phyloP scores from a whole-genome alignment of 1,284 basidiomycete genomes.

The Dichomitus squalens region DNA sequence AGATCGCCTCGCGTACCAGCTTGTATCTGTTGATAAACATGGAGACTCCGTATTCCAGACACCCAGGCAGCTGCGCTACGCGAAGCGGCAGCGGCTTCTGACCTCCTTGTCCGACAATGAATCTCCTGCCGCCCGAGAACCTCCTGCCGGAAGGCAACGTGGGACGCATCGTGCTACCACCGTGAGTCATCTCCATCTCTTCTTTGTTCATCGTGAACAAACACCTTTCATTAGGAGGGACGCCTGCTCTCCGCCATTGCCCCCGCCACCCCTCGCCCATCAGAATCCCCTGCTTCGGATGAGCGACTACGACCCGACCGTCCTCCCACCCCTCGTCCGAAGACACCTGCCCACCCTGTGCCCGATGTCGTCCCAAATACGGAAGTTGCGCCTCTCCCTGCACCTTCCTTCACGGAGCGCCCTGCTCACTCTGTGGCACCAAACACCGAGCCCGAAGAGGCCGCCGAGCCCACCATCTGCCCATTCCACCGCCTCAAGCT shows the following conservation, averaged over 20 bases:
- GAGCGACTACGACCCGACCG: background rate
- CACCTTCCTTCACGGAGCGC: background rate
- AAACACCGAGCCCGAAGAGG: background rate
- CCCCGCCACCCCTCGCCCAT: background rate
- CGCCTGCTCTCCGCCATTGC: constrained; percentile 1
- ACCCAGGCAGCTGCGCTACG: constrained; percentile 21
- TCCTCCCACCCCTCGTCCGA: constrained; percentile 1
- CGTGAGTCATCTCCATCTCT: background rate
- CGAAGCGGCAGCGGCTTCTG: constrained; percentile 23
- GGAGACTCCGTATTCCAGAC: constrained; percentile 9
- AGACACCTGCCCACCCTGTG: background rate
- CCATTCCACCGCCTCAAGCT: constrained; percentile 3
- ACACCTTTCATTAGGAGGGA: constrained; percentile 1
- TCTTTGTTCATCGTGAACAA: background rate
- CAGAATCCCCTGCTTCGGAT: background rate
- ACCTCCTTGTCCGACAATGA: constrained; percentile 5
- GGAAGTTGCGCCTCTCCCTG: background rate
- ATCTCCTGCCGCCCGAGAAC: background rate
- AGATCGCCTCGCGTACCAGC: constrained; percentile 15
- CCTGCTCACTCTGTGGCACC: background rate
- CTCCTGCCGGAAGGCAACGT: constrained; percentile 2
- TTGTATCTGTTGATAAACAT: constrained; percentile 2
- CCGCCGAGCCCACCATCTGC: constrained; percentile 3
- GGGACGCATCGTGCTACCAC: constrained; percentile 3
- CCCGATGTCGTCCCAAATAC: background rate